Percentiles rank a stretch among this genome's conserved stretches.
These are phyloP conservation scores for Erucastrum elatum DNA, from an alignment of 345 rosid genomes.

Conservation along the genomic window DNA sequence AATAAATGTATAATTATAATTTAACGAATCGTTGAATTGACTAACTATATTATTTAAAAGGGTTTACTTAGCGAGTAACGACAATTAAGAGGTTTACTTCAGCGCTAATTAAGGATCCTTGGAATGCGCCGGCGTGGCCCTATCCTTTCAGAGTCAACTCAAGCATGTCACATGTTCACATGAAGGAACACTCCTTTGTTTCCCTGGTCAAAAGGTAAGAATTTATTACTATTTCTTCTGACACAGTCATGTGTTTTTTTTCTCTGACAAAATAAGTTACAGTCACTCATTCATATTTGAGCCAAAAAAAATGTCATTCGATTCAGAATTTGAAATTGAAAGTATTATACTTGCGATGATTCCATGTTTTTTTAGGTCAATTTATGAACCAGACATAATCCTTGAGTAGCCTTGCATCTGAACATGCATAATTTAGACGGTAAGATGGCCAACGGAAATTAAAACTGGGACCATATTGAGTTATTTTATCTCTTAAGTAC, in stretches of 20 bases:
- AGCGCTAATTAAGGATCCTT: constrained; percentile 19
- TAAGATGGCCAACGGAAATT: too few relatives aligned
- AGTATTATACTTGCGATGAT: not conserved
- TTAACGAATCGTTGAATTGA: constrained; percentile 5
- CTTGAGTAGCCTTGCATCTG: too few relatives aligned
- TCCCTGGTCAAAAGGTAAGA: not conserved
- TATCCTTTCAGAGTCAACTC: constrained; percentile 28
- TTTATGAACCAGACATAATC: too few relatives aligned
- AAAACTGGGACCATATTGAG: too few relatives aligned
- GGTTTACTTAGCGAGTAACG: constrained; percentile 11
- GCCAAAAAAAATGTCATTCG: not conserved
- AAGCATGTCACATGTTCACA: constrained; percentile 29
- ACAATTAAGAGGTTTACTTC: constrained; percentile 28
- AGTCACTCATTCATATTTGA: too few relatives aligned
- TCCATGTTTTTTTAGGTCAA: not conserved
- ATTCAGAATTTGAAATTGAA: not conserved
- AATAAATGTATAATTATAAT: not conserved
- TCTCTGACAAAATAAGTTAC: not conserved
- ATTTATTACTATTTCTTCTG: not conserved
- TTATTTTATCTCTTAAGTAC: too few relatives aligned
- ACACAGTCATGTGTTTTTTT: not conserved
- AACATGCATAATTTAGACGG: too few relatives aligned
- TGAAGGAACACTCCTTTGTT: not conserved
- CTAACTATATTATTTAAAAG: not conserved
- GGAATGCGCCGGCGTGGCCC: constrained; percentile 25